Evolutionary conservation across 2,329 filamentous ascomycete genomes (phyloP), one percentile per base, ranked within the genome.

Genomic region (Nannizziopsis barbatae): DNA sequence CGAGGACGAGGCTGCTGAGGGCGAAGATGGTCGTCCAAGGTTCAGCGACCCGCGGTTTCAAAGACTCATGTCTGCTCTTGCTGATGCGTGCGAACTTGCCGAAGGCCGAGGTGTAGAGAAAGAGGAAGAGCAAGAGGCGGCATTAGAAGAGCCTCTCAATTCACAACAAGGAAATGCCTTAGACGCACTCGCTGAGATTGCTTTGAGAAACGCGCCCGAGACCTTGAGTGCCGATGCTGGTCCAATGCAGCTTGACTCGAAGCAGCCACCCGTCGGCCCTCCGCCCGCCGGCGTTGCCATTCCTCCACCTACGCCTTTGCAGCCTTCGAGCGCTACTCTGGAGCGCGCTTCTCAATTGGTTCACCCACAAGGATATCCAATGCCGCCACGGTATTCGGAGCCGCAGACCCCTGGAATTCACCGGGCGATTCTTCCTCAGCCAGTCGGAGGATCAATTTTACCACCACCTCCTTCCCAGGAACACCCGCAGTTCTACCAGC

Each of bases 331-430:
- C 12, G 31, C 36, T 9, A 43, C 38, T 15, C 17, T 47, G 8
- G 41, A 50, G 14, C 48, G 31, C 31, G 56, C 12, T 58, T 61
- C 53, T 44, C 50, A 47, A 12, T 45, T 46, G 15, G 47, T 42
- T 14, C 32, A 51, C 35, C 42, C 47, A 41, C 49, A 53, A 11
- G 22, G 35, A 22, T 44, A 42, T 22, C 17, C 14, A 15, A 5
- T 9, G 14, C 50, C 41, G n/a, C 38, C 49, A 18, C 40, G 36
- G 41, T 65, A 62, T 74, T 55, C 64, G 74, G 44, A 66, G 69
- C 43, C 62, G 72, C 42, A 55, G 74, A 52, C 56, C 63, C 56
- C 42, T 31, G 54, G 49, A 11, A 22, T 50, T 2, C 62, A 61
- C 49, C 61, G 61, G 40, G 51, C 60, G 15, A 54, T 65, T 35